Evolutionary conservation across 805 yeast genomes (phyloP).

Genomic region (Hyphopichia homilentoma): DNA sequence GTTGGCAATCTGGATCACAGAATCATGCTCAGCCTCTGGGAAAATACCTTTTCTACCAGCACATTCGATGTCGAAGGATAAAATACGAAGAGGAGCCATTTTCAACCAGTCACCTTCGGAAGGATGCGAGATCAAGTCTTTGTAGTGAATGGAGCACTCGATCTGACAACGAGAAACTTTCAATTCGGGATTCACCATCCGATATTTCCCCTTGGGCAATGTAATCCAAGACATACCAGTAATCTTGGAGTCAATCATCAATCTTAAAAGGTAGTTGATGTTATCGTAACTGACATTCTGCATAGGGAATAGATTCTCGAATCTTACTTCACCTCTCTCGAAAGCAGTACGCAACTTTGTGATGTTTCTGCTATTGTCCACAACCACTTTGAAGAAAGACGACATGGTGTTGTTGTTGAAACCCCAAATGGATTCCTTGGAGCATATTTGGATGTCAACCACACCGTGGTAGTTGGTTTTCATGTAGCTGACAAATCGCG

Average conservation of each 20-base stretch:
- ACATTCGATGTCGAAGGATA: constrained; percentile 97
- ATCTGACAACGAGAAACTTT: constrained; percentile 78
- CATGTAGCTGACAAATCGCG: constrained; percentile 43
- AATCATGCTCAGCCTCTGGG: constrained; percentile 91
- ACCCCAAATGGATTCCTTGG: constrained; percentile 93
- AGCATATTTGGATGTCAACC: constrained; percentile 56
- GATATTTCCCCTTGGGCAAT: constrained; percentile 71
- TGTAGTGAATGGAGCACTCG: constrained; percentile 70
- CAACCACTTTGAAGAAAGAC: constrained; percentile 74
- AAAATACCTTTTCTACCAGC: constrained; percentile 96
- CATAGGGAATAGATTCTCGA: constrained; percentile 58
- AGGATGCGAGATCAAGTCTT: constrained; percentile 70
- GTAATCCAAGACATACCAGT: constrained; percentile 98
- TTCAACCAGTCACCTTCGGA: constrained; percentile 92
- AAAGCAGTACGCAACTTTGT: constrained; percentile 72
- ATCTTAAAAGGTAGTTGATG: constrained; percentile 75
- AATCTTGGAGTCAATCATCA: constrained; percentile 90
- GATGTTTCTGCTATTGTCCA: constrained; percentile 62
- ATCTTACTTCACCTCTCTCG: constrained; percentile 75
- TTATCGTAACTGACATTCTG: constrained; percentile 80
- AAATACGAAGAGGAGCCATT: constrained; percentile 88
- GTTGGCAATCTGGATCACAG: constrained; percentile 96
- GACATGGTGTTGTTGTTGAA: constrained; percentile 72
- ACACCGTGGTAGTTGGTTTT: constrained; percentile 53
- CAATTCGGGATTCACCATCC: constrained; percentile 33